Percentiles rank a stretch among this genome's conserved stretches.
These are phyloP conservation scores for Erysimum pusillum DNA, from an alignment of 441 rosid species.

Conservation along the genomic window DNA sequence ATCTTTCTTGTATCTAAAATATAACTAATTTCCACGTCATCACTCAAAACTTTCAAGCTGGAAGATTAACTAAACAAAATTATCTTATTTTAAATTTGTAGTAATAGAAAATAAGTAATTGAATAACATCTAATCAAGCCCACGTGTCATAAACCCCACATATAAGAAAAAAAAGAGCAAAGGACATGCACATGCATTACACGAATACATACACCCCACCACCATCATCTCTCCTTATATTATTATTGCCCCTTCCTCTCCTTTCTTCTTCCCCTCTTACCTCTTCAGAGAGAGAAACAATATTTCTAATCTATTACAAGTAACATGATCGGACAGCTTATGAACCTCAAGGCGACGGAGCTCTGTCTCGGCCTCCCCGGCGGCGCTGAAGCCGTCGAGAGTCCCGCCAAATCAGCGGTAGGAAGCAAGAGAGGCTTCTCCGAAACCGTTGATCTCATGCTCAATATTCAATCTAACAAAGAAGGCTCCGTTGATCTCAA, in stretches of 20 bases:
- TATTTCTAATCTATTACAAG: slow-evolving; percentile 6
- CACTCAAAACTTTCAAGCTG: slow-evolving; percentile 1
- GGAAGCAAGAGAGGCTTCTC: slow-evolving; percentile 87
- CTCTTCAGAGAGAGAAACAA: slow-evolving; percentile 31
- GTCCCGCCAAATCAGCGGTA: slow-evolving; percentile 52
- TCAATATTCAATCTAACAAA: slow-evolving; percentile 70
- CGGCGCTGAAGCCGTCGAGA: slow-evolving; percentile 46
- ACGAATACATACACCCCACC: slow-evolving; percentile 41
- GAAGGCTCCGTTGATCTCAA: slow-evolving; percentile 42
- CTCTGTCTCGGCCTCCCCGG: slow-evolving; percentile 92
- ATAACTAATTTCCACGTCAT: background rate
- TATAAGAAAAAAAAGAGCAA: slow-evolving; percentile 32
- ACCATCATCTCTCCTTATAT: slow-evolving; percentile 39
- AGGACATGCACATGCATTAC: slow-evolving; percentile 49
- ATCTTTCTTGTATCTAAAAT: background rate
- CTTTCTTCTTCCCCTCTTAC: slow-evolving; percentile 46
- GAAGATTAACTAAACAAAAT: slow-evolving; percentile 2
- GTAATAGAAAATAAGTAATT: slow-evolving; percentile 18
- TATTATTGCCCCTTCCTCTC: slow-evolving; percentile 37
- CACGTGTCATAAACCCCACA: slow-evolving; percentile 49
- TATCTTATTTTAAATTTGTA: slow-evolving; percentile 7
- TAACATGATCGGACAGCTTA: slow-evolving; percentile 45
- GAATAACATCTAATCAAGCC: slow-evolving; percentile 37
- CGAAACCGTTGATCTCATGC: slow-evolving; percentile 87
- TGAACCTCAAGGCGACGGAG: slow-evolving; percentile 83